phyloP scores from a whole-genome alignment of 2,329 filamentous ascomycete species.

The Dactylellina leptospora region DNA sequence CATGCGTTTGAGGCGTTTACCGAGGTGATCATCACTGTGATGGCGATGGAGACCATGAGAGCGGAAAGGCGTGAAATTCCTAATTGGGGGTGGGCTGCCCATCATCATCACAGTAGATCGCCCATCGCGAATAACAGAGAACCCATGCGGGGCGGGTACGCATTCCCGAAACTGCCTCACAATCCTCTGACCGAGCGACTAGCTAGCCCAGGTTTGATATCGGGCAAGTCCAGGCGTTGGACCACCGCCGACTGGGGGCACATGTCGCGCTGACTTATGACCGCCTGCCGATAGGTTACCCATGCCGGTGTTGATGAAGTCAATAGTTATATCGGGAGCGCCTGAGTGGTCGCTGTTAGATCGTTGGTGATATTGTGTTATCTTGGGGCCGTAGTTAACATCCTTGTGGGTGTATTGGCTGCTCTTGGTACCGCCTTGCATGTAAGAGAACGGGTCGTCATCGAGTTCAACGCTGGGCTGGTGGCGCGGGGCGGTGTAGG shows the following conservation, averaged over 20 bases:
- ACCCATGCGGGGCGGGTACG: too few relatives aligned
- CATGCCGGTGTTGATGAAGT: slow-evolving; percentile 27
- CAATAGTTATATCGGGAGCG: slow-evolving; percentile 31
- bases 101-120: too few relatives aligned
- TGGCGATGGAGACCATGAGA: neutral
- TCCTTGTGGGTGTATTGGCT: slow-evolving; percentile 39
- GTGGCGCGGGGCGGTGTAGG: slow-evolving; percentile 31
- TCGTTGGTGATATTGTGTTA: slow-evolving; percentile 26
- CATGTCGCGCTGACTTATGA: slow-evolving; percentile 39
- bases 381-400: slow-evolving; percentile 38
- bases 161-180: neutral
- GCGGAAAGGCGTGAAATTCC: slow-evolving; percentile 10
- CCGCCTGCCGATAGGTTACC: slow-evolving; percentile 20
- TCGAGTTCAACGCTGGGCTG: slow-evolving; percentile 37
- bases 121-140: too few relatives aligned
- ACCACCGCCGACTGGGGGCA: slow-evolving; percentile 38
- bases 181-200: slow-evolving; percentile 6
- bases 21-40: too few relatives aligned
- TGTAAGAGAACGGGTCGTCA: slow-evolving; percentile 40
- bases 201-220: slow-evolving; percentile 33
- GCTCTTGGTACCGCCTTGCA: slow-evolving; percentile 31
- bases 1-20: too few relatives aligned
- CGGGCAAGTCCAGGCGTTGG: slow-evolving; percentile 21
- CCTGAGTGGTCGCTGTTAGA: slow-evolving; percentile 39
- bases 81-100: neutral